Evolutionary conservation across 2,329 filamentous ascomycete species (phyloP).

Genomic region (Chrysoporthe austroafricana): DNA sequence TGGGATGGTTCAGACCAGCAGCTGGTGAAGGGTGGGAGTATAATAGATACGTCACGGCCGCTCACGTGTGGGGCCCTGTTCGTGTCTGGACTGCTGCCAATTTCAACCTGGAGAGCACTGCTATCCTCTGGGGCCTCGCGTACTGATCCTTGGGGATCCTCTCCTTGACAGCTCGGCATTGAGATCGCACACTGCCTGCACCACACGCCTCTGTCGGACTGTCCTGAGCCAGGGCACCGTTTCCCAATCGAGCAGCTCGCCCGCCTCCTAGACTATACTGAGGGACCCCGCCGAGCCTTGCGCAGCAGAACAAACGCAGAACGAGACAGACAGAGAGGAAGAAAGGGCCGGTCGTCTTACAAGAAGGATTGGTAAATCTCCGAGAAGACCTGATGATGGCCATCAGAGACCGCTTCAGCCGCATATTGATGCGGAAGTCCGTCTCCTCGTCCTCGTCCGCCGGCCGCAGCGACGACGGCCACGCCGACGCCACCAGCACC

Average conservation of each 20-base stretch:
- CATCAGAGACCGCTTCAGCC: constrained; percentile 26
- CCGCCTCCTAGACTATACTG: neutral
- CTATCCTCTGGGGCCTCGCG: neutral
- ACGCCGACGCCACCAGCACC: neutral
- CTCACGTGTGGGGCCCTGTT: neutral
- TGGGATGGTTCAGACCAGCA: neutral
- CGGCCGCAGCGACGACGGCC: constrained; percentile 11
- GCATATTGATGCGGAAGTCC: constrained; percentile 25
- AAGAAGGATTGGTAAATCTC: too few species aligned
- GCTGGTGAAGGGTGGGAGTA: neutral
- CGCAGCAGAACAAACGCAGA: neutral
- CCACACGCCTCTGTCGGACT: too few species aligned
- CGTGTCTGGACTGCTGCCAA: constrained; percentile 2
- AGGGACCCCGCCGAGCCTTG: neutral
- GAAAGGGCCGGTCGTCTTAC: neutral
- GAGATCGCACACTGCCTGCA: neutral
- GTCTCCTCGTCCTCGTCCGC: constrained; percentile 22
- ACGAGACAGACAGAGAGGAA: neutral
- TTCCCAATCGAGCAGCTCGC: too few species aligned
- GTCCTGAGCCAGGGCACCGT: too few species aligned
- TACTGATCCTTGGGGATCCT: too few species aligned
- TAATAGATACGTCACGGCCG: neutral
- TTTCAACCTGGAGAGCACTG: neutral
- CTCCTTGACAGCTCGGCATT: neutral
- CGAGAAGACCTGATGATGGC: constrained; percentile 14